Conservation (phyloP, 2,329 filamentous ascomycete species). For the Fusarium sp. region DNA sequence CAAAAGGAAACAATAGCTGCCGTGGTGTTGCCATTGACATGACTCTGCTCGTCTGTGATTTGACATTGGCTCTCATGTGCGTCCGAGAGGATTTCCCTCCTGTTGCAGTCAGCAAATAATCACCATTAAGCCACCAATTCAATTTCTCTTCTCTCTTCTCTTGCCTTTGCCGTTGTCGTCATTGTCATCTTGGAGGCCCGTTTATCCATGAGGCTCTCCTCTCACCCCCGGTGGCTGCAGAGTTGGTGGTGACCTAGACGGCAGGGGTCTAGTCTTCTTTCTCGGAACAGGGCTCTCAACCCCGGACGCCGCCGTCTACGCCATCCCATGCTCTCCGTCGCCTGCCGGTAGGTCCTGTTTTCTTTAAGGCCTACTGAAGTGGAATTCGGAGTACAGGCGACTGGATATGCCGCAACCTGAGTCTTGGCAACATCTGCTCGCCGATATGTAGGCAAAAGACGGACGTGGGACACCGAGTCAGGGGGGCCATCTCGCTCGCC, state of each 20-base stretch:
- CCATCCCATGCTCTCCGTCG: not conserved
- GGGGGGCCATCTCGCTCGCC: not conserved
- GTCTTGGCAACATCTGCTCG: not conserved
- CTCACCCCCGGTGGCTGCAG: not conserved
- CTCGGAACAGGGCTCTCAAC: not conserved
- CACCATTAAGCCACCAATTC: not conserved
- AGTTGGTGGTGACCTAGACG: not conserved
- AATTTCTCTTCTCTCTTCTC: not conserved
- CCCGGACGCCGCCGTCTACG: not conserved
- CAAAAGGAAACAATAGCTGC: not conserved
- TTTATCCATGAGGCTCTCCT: slow-evolving; percentile 2
- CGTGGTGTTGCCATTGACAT: slow-evolving; percentile 11
- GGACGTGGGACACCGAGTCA: not conserved
- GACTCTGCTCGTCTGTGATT: not conserved
- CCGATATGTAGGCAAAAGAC: not conserved
- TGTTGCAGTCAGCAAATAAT: not conserved
- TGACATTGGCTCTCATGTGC: not conserved
- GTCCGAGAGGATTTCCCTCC: not conserved
- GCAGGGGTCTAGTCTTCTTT: not conserved
- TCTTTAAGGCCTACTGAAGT: not conserved
- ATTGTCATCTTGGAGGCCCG: not conserved
- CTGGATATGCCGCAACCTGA: not conserved
- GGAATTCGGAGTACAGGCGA: not conserved
- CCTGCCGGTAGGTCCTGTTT: not conserved
- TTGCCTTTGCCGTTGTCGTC: not conserved